Evolutionary conservation across 768 basidiomycete species (phyloP).

Genomic region (Boletus vermiculosoides): DNA sequence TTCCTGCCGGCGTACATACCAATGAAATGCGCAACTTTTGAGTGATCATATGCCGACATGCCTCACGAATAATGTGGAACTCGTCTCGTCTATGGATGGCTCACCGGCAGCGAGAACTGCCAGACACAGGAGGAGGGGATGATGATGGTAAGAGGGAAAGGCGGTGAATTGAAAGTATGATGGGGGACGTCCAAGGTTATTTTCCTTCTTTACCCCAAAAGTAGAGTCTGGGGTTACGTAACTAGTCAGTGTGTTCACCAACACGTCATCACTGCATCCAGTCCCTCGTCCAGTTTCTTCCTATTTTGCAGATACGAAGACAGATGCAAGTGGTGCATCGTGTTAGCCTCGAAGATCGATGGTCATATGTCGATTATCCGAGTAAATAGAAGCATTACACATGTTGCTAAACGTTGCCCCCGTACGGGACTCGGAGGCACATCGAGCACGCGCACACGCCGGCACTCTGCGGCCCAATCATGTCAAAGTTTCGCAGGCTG

Average conservation of each 20-base stretch:
- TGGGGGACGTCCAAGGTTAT: conserved; percentile 12
- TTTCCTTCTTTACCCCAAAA: conserved; percentile 33
- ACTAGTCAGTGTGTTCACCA: background rate
- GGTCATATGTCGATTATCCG: conserved; percentile 9
- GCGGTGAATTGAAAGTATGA: conserved; percentile 2
- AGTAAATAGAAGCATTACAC: conserved; percentile 6
- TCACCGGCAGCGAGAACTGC: conserved; percentile 5
- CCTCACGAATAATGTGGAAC: conserved; percentile 5
- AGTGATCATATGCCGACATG: conserved; percentile 49
- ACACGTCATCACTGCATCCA: background rate
- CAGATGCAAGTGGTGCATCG: background rate
- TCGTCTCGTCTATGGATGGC: conserved; percentile 10
- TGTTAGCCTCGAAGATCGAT: conserved; percentile 18
- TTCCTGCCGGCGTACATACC: conserved; percentile 37
- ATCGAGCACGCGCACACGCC: conserved; percentile 17
- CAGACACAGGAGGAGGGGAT: conserved; percentile 7
- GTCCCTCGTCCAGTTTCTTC: background rate
- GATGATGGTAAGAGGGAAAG: conserved; percentile 23
- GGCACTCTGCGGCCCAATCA: conserved; percentile 16
- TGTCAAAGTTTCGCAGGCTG: background rate
- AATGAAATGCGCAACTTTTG: conserved; percentile 63
- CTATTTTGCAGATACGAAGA: background rate
- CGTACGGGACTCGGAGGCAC: conserved; percentile 22
- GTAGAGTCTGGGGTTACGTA: conserved; percentile 34
- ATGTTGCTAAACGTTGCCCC: background rate